Evolutionary conservation across 78 protist species (phyloP).

Genomic region (Capsaspora owczarzaki): DNA sequence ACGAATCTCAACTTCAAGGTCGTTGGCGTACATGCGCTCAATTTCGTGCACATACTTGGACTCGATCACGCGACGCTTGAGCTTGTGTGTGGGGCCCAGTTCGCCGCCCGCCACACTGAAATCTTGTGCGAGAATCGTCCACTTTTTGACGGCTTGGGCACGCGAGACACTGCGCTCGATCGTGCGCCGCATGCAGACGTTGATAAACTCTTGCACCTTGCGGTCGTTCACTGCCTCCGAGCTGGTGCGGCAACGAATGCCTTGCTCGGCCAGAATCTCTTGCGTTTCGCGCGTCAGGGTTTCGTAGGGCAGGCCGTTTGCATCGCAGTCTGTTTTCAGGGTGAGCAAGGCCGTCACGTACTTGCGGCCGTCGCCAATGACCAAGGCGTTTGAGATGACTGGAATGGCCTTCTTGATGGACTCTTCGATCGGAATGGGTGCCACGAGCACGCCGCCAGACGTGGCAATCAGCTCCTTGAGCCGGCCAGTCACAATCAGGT

Average conservation of each 20-base stretch:
- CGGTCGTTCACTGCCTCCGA: slow-evolving; percentile 27
- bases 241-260: not conserved
- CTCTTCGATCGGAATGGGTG: slow-evolving; percentile 77
- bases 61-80: slow-evolving; percentile 44
- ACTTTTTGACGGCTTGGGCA: slow-evolving; percentile 44
- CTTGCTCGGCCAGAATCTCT: not conserved
- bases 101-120: slow-evolving; percentile 43
- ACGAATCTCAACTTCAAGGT: too few relatives aligned
- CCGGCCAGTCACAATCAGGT: slow-evolving; percentile 62
- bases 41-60: slow-evolving; percentile 33
- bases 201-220: slow-evolving; percentile 13
- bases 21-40: slow-evolving; percentile 46
- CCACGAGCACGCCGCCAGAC: slow-evolving; percentile 86
- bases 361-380: slow-evolving; percentile 65
- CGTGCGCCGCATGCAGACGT: slow-evolving; percentile 18
- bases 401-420: slow-evolving; percentile 11
- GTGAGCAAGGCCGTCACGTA: slow-evolving; percentile 32
- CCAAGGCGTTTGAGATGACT: slow-evolving; percentile 30
- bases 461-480: slow-evolving; percentile 78
- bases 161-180: slow-evolving; percentile 35
- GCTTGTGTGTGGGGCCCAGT: slow-evolving; percentile 67
- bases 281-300: not conserved
- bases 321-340: not conserved
- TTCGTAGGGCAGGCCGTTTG: not conserved
- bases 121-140: slow-evolving; percentile 41